phyloP scores from a whole-genome alignment of 2,329 filamentous ascomycete genomes.

The Xylaria sp. region DNA sequence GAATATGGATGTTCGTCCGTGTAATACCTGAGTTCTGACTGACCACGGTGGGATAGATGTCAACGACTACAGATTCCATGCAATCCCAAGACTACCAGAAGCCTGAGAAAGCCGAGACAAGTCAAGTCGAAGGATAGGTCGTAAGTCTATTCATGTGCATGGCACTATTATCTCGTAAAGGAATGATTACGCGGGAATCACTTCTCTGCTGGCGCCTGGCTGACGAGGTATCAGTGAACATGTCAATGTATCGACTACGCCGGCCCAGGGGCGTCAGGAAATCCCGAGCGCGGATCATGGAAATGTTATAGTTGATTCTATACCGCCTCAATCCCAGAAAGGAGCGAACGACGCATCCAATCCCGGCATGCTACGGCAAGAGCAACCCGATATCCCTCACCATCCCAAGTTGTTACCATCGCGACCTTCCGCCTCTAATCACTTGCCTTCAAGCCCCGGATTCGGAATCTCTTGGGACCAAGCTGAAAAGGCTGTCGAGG shows the following conservation, averaged over 20 bases:
- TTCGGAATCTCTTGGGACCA: conserved; percentile 56
- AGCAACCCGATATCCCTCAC: conserved; percentile 4
- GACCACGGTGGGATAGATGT: conserved; percentile 39
- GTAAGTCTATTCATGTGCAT: conserved; percentile 30
- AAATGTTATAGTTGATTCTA: background rate
- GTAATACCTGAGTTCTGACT: conserved; percentile 21
- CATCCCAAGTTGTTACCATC: conserved; percentile 1
- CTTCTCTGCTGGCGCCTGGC: background rate
- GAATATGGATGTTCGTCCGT: background rate
- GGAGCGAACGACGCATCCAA: background rate
- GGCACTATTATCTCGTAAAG: no score
- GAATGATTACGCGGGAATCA: no score
- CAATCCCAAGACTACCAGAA: conserved; percentile 46
- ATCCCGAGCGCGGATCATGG: background rate
- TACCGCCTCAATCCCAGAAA: background rate
- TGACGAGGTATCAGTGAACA: conserved; percentile 12
- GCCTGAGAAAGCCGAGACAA: conserved; percentile 47
- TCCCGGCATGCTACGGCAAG: background rate
- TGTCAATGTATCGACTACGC: background rate
- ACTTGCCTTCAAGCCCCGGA: conserved; percentile 40
- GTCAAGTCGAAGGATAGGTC: conserved; percentile 42
- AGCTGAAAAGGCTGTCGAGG: conserved; percentile 50
- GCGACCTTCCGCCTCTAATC: background rate
- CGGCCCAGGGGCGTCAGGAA: background rate
- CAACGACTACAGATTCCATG: conserved; percentile 44